phyloP scores from a whole-genome alignment of 768 basidiomycete genomes.

The Hortiboletus campestris region DNA sequence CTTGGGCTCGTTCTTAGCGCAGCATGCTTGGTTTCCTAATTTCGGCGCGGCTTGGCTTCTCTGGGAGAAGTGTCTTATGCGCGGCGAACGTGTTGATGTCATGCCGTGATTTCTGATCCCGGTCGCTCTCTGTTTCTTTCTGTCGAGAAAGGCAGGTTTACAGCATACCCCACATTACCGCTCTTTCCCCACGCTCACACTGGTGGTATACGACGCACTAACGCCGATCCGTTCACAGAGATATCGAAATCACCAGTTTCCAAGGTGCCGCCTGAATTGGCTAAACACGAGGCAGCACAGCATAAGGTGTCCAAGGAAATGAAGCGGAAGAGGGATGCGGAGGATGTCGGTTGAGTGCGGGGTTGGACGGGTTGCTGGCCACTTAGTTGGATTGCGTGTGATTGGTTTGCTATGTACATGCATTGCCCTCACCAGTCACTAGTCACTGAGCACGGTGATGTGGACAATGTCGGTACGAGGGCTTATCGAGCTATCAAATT shows the following conservation, averaged over 20 bases:
- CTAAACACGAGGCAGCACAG: slow-evolving; percentile 88
- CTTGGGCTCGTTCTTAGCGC: no score
- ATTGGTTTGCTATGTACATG: no score
- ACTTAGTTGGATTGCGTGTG: no score
- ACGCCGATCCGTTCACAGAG: slow-evolving; percentile 46
- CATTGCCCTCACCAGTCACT: no score
- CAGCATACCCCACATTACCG: slow-evolving; percentile 2
- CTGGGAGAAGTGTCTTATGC: no score
- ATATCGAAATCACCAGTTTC: slow-evolving; percentile 93
- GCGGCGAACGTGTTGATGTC: neutral
- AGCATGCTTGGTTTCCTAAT: no score
- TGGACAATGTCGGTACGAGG: no score
- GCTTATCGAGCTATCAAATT: no score
- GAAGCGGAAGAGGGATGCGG: slow-evolving; percentile 89
- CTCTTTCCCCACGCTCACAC: slow-evolving; percentile 12
- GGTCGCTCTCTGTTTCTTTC: neutral
- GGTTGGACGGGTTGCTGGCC: no score
- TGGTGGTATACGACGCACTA: slow-evolving; percentile 8
- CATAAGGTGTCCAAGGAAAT: slow-evolving; percentile 90
- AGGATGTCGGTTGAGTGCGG: slow-evolving; percentile 55
- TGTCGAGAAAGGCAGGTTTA: neutral
- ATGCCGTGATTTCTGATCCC: neutral
- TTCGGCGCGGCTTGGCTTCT: no score
- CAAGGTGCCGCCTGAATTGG: slow-evolving; percentile 84
- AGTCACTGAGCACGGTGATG: no score